These are phyloP conservation scores for Atkinsonella texensis DNA, from an alignment of 2,329 filamentous ascomycete species.

Conservation along the genomic window DNA sequence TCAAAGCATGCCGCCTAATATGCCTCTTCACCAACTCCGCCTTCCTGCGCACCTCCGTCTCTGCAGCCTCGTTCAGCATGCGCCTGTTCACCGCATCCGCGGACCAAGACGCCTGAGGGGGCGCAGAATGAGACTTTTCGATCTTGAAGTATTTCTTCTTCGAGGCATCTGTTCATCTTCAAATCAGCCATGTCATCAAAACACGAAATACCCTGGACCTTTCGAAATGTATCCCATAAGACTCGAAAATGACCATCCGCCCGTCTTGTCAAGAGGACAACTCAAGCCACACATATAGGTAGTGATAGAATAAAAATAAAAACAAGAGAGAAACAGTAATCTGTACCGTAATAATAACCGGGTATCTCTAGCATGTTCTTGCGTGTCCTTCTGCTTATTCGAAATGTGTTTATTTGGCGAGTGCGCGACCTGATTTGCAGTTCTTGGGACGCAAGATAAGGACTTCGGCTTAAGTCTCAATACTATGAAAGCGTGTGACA, in stretches of 20 bases:
- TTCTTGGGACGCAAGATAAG: background rate
- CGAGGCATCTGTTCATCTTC: slow-evolving; percentile 29
- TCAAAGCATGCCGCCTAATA: slow-evolving; percentile 25
- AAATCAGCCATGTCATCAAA: background rate
- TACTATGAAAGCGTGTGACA: too few relatives aligned
- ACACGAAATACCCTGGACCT: too few relatives aligned
- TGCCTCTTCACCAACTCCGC: slow-evolving; percentile 22
- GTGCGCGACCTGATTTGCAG: too few relatives aligned
- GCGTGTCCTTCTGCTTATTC: too few relatives aligned
- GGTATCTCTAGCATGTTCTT: slow-evolving; percentile 4
- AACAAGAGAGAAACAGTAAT: background rate
- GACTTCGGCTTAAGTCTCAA: too few relatives aligned
- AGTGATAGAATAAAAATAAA: background rate
- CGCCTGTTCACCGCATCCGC: slow-evolving; percentile 46
- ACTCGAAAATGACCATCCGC: too few relatives aligned
- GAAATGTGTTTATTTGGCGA: background rate
- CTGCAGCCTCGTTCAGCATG: slow-evolving; percentile 29
- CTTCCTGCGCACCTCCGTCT: slow-evolving; percentile 14
- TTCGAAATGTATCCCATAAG: too few relatives aligned
- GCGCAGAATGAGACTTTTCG: slow-evolving; percentile 42
- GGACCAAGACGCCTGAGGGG: slow-evolving; percentile 40
- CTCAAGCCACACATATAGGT: background rate
- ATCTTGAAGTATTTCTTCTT: slow-evolving; percentile 60
- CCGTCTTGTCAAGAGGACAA: background rate
- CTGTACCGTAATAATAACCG: slow-evolving; percentile 6